Percentiles rank a stretch among this genome's conserved stretches.
Conservation (phyloP, 2,329 filamentous ascomycete species). For the Fusarium sp. region DNA sequence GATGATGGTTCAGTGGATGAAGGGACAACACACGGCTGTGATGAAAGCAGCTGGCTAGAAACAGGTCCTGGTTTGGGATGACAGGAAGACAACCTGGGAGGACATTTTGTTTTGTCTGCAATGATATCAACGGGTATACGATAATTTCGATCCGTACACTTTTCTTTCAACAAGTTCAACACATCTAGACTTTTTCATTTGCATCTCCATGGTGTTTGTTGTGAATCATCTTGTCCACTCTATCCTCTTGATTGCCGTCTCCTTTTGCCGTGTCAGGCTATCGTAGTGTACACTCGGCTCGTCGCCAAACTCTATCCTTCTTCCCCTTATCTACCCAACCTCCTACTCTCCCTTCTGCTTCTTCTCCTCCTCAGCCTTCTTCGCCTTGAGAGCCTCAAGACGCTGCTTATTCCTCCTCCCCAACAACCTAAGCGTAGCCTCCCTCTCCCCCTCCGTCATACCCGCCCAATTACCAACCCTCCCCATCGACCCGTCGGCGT, state of each 20-base stretch:
- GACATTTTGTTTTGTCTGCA: conserved; percentile 35
- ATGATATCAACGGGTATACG: conserved; percentile 45
- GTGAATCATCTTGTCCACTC: not conserved
- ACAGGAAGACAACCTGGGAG: conserved; percentile 24
- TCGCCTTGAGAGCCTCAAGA: conserved; percentile 58
- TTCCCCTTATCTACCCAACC: not conserved
- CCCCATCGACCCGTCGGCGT: conserved; percentile 73
- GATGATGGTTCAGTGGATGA: conserved; percentile 17
- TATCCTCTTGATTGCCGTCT: not conserved
- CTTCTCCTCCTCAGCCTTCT: conserved; percentile 26
- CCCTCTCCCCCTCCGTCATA: conserved; percentile 72
- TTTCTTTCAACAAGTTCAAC: conserved; percentile 31
- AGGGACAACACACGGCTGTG: conserved; percentile 28
- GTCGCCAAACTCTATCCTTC: not conserved
- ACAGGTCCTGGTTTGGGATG: conserved; percentile 21
- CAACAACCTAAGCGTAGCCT: conserved; percentile 71
- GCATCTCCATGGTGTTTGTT: not conserved
- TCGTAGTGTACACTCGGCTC: not conserved
- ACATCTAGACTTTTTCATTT: not conserved
- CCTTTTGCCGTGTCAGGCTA: not conserved
- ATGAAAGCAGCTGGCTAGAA: conserved; percentile 34
- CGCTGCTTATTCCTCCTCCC: conserved; percentile 72
- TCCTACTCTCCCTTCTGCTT: conserved; percentile 1
- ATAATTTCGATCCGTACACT: conserved; percentile 36
- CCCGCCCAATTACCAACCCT: conserved; percentile 76